Percentiles rank a stretch among this genome's conserved stretches.
phyloP scores from a whole-genome alignment of 2,329 filamentous ascomycete genomes.

The Penicillium sp. region DNA sequence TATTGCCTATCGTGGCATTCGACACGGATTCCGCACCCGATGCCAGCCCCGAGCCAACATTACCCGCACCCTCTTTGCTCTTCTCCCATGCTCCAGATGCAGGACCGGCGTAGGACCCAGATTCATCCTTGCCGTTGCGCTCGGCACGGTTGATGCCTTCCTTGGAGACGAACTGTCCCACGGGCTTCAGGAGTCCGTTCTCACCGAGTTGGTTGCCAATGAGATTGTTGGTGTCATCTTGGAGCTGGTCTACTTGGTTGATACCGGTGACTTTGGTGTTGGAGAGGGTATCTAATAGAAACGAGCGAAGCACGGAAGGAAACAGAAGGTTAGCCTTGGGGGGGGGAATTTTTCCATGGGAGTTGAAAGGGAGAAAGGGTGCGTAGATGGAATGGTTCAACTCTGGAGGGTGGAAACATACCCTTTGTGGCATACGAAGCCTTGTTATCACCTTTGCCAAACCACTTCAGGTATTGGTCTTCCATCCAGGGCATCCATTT shows the following conservation, averaged over 20 bases:
- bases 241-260: slow-evolving; percentile 47
- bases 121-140: slow-evolving; percentile 50
- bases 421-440: slow-evolving; percentile 50
- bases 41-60: slow-evolving; percentile 2
- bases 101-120: slow-evolving; percentile 36
- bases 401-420: slow-evolving; percentile 16
- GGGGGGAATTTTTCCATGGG: too few relatives aligned
- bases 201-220: slow-evolving; percentile 48
- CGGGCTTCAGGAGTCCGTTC: slow-evolving; percentile 46
- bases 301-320: too few relatives aligned
- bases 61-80: slow-evolving; percentile 1
- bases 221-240: slow-evolving; percentile 47
- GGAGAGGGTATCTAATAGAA: slow-evolving; percentile 42
- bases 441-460: slow-evolving; percentile 52
- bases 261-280: slow-evolving; percentile 49
- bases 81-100: background rate
- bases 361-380: too few relatives aligned
- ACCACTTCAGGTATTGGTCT: slow-evolving; percentile 51
- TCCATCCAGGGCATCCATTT: slow-evolving; percentile 54
- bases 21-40: slow-evolving; percentile 3
- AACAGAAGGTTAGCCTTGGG: too few relatives aligned
- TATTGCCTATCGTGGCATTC: background rate
- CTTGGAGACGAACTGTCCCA: slow-evolving; percentile 46
- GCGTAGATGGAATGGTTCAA: background rate
- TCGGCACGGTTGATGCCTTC: slow-evolving; percentile 51